Conservation (phyloP, 2,329 filamentous ascomycete species). For the Paecilomyces variotii region DNA sequence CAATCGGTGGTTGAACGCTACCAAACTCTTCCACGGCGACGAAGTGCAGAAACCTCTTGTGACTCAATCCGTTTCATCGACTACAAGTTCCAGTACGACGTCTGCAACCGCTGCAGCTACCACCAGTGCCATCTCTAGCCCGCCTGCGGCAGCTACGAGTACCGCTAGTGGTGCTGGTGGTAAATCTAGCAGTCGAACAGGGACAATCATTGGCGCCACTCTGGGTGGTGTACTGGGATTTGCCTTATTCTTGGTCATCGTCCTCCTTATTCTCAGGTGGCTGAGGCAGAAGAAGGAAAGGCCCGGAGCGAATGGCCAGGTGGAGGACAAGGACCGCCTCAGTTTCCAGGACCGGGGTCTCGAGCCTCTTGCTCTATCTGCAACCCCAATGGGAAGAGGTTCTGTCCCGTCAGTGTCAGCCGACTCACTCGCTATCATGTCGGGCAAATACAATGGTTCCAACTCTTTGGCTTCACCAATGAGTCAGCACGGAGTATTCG, state of each 20-base stretch:
- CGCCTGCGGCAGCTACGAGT: conserved; percentile 14
- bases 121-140: conserved; percentile 21
- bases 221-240: conserved; percentile 74
- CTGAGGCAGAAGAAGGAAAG: conserved; percentile 46
- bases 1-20: conserved; percentile 73
- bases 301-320: conserved; percentile 40
- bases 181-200: conserved; percentile 14
- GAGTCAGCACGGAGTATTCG: conserved; percentile 1
- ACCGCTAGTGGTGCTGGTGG: conserved; percentile 22
- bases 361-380: conserved; percentile 33
- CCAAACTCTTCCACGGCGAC: conserved; percentile 50
- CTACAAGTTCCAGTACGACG: conserved; percentile 16
- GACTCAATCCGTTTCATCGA: conserved; percentile 15
- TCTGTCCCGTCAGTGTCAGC: conserved; percentile 33
- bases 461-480: not conserved
- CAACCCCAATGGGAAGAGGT: conserved; percentile 39
- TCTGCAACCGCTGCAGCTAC: conserved; percentile 11
- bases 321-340: conserved; percentile 49
- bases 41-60: conserved; percentile 31
- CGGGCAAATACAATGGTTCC: conserved; percentile 25
- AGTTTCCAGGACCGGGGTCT: conserved; percentile 39
- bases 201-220: conserved; percentile 69
- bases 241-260: conserved; percentile 58
- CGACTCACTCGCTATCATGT: conserved; percentile 34
- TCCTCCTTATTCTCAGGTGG: conserved; percentile 62